These are phyloP conservation scores for Pichia manshurica DNA, from an alignment of 805 yeast genomes.

Conservation along the genomic window DNA sequence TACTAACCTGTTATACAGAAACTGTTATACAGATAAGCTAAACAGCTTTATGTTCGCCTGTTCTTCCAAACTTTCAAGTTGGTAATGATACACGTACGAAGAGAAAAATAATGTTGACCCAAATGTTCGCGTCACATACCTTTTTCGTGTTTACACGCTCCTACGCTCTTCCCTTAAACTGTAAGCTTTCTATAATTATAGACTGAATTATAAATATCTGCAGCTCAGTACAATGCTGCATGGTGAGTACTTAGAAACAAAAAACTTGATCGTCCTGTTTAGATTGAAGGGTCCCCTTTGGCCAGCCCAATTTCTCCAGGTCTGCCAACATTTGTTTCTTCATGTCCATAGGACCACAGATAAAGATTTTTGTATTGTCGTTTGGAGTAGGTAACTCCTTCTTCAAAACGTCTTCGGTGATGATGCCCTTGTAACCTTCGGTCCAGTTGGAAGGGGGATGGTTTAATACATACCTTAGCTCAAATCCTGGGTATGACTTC, in stretches of 20 bases:
- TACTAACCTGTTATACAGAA: no score
- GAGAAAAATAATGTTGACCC: no score
- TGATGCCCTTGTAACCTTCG: slow-evolving; percentile 45
- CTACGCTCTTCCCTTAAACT: no score
- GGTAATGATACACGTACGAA: no score
- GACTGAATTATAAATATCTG: no score
- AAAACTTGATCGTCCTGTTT: slow-evolving; percentile 34
- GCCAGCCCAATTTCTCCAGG: slow-evolving; percentile 61
- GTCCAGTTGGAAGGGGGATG: slow-evolving; percentile 47
- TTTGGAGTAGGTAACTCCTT: slow-evolving; percentile 48
- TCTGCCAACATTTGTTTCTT: slow-evolving; percentile 45
- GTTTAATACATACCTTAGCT: slow-evolving; percentile 53
- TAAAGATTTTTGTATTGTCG: slow-evolving; percentile 48
- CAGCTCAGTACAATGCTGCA: no score
- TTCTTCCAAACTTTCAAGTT: no score
- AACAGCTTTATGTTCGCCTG: no score
- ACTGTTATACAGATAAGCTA: no score
- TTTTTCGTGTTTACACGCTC: no score
- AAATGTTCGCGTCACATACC: no score
- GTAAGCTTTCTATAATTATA: no score
- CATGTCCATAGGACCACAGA: slow-evolving; percentile 76
- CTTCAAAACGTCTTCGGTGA: slow-evolving; percentile 52
- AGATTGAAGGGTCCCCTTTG: slow-evolving; percentile 28
- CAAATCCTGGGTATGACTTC: slow-evolving; percentile 54
- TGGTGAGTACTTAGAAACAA: slow-evolving; percentile 23